phyloP scores from a whole-genome alignment of 768 basidiomycete species.

The Macrolepiota dolichaula region DNA sequence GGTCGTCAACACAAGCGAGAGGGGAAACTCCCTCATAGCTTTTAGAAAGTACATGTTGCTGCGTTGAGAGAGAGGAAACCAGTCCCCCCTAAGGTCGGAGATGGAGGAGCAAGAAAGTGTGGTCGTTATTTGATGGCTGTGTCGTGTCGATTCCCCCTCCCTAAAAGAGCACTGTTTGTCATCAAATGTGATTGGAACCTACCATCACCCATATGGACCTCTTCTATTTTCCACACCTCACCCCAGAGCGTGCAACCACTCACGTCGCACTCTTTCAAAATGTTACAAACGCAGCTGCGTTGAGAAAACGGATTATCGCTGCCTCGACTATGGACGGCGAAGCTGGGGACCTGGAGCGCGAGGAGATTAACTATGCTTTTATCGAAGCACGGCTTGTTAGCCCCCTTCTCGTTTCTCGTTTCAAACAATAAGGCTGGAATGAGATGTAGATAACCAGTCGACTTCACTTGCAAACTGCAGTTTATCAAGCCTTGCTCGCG shows the following conservation, averaged over 20 bases:
- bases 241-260: constrained; percentile 35
- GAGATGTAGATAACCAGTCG: constrained; percentile 69
- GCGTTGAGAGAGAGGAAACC: not conserved
- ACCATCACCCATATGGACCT: constrained; percentile 41
- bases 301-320: constrained; percentile 65
- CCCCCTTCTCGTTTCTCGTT: constrained; percentile 16
- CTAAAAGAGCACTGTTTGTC: not conserved
- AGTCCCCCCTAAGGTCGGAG: not conserved
- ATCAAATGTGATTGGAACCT: not conserved
- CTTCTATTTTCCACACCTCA: constrained; percentile 53
- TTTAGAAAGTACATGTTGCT: not conserved
- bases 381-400: constrained; percentile 81
- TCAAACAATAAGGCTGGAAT: not conserved
- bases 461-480: constrained; percentile 79
- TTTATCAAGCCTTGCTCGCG: constrained; percentile 78
- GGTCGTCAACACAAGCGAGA: constrained; percentile 2
- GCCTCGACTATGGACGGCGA: constrained; percentile 60
- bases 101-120: not conserved
- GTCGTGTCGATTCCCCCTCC: constrained; percentile 3
- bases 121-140: not conserved
- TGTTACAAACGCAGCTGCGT: constrained; percentile 57
- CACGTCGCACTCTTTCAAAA: constrained; percentile 65
- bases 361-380: constrained; percentile 87
- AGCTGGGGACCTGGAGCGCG: constrained; percentile 65
- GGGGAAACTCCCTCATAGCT: constrained; percentile 1